These are phyloP conservation scores for Vitis cinerea DNA, from an alignment of 164 flowering plant genomes.

Conservation along the genomic window DNA sequence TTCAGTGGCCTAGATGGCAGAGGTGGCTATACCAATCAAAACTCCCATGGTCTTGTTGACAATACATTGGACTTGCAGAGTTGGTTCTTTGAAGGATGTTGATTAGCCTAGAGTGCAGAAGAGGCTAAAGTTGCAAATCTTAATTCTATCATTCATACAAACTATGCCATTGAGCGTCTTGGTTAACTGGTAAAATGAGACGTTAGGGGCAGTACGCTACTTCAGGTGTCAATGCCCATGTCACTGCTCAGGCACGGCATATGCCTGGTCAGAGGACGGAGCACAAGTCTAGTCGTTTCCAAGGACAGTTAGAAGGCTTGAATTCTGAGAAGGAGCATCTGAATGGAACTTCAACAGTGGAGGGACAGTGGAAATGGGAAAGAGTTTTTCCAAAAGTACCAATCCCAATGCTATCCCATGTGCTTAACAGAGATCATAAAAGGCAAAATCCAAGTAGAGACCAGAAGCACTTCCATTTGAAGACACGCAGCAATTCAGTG, in stretches of 20 bases:
- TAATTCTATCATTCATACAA: no score
- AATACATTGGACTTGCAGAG: no score
- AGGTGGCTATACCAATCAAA: no score
- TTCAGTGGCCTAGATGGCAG: no score
- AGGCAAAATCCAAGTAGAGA: no score
- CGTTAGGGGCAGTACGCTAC: conserved; percentile 27
- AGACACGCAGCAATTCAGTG: no score
- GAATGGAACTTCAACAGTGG: conserved; percentile 18
- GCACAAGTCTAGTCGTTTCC: conserved; percentile 18
- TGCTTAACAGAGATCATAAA: conserved; percentile 1
- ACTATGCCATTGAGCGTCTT: neutral
- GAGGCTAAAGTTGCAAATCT: no score
- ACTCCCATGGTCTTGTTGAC: no score
- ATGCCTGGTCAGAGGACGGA: conserved; percentile 27
- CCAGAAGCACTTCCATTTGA: no score
- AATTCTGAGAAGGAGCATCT: conserved; percentile 28
- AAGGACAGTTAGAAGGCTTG: conserved; percentile 29
- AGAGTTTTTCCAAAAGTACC: conserved; percentile 27
- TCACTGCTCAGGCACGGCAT: conserved; percentile 23
- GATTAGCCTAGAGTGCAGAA: no score
- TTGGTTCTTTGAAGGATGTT: no score
- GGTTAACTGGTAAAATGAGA: conserved; percentile 24
- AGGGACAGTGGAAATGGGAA: conserved; percentile 35
- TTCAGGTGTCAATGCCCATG: conserved; percentile 26
- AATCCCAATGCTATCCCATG: conserved; percentile 22